Evolutionary conservation across 2,329 filamentous ascomycete genomes (phyloP).

Genomic region (Alternaria arbusti): DNA sequence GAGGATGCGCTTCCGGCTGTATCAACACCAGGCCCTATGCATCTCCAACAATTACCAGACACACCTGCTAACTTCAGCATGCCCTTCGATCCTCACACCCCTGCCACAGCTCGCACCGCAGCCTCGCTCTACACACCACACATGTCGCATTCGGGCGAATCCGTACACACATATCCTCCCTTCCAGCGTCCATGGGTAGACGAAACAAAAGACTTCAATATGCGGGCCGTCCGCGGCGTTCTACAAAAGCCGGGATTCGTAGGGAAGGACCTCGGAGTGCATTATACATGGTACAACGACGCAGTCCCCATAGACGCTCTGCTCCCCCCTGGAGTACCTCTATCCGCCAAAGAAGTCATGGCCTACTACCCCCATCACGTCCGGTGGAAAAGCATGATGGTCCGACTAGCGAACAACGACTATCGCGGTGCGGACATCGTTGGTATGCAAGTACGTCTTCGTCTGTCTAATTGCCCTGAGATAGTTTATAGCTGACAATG

Average conservation of each 20-base stretch:
- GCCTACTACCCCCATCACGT: conserved; percentile 40
- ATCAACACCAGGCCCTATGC: neutral
- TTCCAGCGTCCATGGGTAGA: conserved; percentile 27
- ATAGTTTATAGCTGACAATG: neutral
- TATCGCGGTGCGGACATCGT: conserved; percentile 28
- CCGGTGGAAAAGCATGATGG: conserved; percentile 28
- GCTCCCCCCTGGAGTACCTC: conserved; percentile 32
- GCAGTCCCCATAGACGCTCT: conserved; percentile 28
- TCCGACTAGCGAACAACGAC: conserved; percentile 29
- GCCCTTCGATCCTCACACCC: neutral
- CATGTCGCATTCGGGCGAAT: neutral
- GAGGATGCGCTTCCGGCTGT: neutral
- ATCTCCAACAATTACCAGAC: neutral
- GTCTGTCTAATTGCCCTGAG: neutral
- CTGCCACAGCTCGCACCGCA: neutral
- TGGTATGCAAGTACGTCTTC: conserved; percentile 23
- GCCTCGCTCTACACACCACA: neutral
- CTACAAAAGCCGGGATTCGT: neutral
- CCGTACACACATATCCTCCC: neutral
- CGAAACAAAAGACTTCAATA: conserved; percentile 26
- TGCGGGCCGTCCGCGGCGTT: conserved; percentile 1
- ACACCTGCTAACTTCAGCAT: neutral
- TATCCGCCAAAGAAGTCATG: conserved; percentile 34
- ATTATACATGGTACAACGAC: conserved; percentile 28
- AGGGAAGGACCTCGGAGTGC: neutral